phyloP scores from a whole-genome alignment of 192 early-diverging fungal genomes.

The Coemansia erecta region DNA sequence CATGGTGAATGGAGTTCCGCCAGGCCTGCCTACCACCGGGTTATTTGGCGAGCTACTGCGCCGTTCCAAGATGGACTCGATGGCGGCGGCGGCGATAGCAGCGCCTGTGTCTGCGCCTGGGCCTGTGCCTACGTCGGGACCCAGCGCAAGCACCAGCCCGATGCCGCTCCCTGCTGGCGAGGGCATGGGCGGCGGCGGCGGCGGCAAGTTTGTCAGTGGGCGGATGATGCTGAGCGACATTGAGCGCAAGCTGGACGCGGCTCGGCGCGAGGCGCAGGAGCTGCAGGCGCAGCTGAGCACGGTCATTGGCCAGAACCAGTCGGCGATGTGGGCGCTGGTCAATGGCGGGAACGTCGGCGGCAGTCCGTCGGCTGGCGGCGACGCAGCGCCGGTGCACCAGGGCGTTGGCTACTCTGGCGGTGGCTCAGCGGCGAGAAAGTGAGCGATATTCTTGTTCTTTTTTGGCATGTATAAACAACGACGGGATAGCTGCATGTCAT shows the following conservation, averaged over 20 bases:
- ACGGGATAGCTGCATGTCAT: too few species aligned
- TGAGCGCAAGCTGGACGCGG: slow-evolving; percentile 37
- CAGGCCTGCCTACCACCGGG: slow-evolving; percentile 37
- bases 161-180: not conserved
- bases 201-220: slow-evolving; percentile 22
- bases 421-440: too few species aligned
- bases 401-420: slow-evolving; percentile 12
- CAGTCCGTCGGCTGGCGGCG: slow-evolving; percentile 7
- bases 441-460: not conserved
- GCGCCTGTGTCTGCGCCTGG: too few species aligned
- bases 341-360: slow-evolving; percentile 12
- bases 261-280: slow-evolving; percentile 39
- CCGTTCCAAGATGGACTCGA: slow-evolving; percentile 21
- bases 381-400: slow-evolving; percentile 5
- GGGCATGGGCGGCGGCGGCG: not conserved
- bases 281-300: slow-evolving; percentile 49
- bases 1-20: slow-evolving; percentile 38
- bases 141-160: not conserved
- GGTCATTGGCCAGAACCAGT: slow-evolving; percentile 48
- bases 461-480: too few species aligned
- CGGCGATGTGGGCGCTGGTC: slow-evolving; percentile 37
- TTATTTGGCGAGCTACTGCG: slow-evolving; percentile 49
- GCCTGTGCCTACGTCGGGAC: too few species aligned
- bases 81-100: slow-evolving; percentile 7
- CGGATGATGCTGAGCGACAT: slow-evolving; percentile 43